These are phyloP conservation scores for Ophiocordyceps polyrhachis-furcata DNA, from an alignment of 2,329 filamentous ascomycete species.

Conservation along the genomic window DNA sequence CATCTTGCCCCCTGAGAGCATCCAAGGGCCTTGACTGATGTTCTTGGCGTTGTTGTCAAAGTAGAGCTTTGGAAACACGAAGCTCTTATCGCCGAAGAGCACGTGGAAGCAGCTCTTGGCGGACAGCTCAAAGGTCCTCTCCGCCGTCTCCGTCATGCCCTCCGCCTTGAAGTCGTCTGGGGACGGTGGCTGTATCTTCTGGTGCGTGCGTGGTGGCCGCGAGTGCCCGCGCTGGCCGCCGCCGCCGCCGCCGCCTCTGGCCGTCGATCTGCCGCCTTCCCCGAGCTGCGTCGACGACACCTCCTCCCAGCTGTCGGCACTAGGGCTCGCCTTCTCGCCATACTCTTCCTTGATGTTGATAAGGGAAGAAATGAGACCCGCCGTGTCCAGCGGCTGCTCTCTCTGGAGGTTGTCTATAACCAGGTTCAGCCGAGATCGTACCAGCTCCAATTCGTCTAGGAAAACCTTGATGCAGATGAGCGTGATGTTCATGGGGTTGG, in stretches of 20 bases:
- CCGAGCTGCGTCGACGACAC: constrained; percentile 46
- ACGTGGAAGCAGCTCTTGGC: constrained; percentile 93
- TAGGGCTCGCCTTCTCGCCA: constrained; percentile 42
- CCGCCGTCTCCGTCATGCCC: constrained; percentile 58
- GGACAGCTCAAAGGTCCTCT: constrained; percentile 75
- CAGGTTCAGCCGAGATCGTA: constrained; percentile 71
- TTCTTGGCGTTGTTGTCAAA: constrained; percentile 62
- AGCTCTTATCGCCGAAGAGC: constrained; percentile 88
- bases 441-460: constrained; percentile 64
- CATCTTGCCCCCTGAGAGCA: constrained; percentile 49
- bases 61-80: constrained; percentile 81
- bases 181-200: constrained; percentile 34
- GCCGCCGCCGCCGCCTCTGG: constrained; percentile 7
- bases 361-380: constrained; percentile 52
- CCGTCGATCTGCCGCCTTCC: constrained; percentile 19
- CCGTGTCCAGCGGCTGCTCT: constrained; percentile 47
- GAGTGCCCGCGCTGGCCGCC: constrained; percentile 7
- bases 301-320: constrained; percentile 83
- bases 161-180: constrained; percentile 71
- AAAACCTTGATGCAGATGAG: constrained; percentile 84
- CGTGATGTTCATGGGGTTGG: constrained; percentile 43
- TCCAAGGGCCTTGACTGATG: constrained; percentile 78
- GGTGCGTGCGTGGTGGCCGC: constrained; percentile 13
- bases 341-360: constrained; percentile 54
- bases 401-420: constrained; percentile 64